Evolutionary conservation across 371 early-diverging fungal genomes (phyloP), one percentile per base, ranked within the genome.

Genomic region (Batkoa obscura): DNA sequence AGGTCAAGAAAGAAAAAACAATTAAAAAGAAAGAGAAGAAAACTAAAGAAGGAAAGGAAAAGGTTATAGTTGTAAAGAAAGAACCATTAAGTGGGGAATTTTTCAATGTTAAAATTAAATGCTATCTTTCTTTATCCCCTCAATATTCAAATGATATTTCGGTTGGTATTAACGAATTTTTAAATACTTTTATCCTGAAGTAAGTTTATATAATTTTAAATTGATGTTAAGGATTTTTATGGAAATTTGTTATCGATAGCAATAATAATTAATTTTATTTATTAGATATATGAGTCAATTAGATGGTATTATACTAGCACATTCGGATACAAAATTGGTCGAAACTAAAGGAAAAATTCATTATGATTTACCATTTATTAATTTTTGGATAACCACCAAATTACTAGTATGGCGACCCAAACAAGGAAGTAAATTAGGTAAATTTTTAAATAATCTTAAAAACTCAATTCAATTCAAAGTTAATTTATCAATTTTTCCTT

Each of bases 171-270:
- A 72, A 80, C 55, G 86, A 85, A 62, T 76, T 83, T 49, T 66
- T 92, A 31, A 85, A 86, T 63, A 76, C 76, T 33, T 86, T 88
- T 68, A 75, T 92, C n/a, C 79, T 89, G 78, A 83, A 81, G 82
- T 89, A 66, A 55, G 36, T 9, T 32, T 9, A n/a, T 1, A 31
- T 38, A 4, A 30, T 3, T 70, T 50, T 30, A 15, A 30, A 17
- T 48, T 50, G 34, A 12, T 1, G 23, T 23, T 23, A 23, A 23
- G 23, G 23, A 23, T 23, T 23, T 23, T 23, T 23, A 23, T 23
- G 23, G 23, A 43, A 15, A 12, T 9, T 17, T 1, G 17, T 38
- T 8, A 30, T 3, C 4, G 30, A 33, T 54, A 39, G 4, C 32
- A 3, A 48, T 48, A 3, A 3, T 48, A 32, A 31, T 32, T 15